Evolutionary conservation across 495 filamentous ascomycete genomes (phyloP).

Genomic region (Penicillium paxilli): DNA sequence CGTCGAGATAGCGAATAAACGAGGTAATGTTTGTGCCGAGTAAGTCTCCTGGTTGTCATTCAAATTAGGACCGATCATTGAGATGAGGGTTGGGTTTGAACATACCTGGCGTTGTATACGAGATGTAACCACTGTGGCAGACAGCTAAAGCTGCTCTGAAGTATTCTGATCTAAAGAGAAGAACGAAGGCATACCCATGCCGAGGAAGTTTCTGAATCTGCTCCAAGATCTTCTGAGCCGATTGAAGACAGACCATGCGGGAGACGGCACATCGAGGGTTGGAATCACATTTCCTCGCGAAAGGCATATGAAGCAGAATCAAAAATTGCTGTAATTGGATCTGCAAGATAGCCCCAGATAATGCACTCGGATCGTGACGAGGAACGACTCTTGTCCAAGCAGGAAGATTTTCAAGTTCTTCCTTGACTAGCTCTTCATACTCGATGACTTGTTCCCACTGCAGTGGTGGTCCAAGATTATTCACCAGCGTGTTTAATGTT

Average conservation of each 20-base stretch:
- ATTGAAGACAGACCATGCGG: slow-evolving; percentile 25
- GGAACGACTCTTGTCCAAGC: slow-evolving; percentile 7
- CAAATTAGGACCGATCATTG: background rate
- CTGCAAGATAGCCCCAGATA: slow-evolving; percentile 18
- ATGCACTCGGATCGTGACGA: background rate
- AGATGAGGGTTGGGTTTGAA: background rate
- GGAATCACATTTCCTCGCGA: slow-evolving; percentile 17
- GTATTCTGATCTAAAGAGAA: slow-evolving; percentile 15
- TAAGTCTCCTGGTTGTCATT: background rate
- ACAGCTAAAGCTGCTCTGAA: slow-evolving; percentile 22
- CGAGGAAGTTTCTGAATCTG: slow-evolving; percentile 13
- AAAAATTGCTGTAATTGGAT: slow-evolving; percentile 31
- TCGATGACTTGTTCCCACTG: slow-evolving; percentile 24
- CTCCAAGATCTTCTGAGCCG: slow-evolving; percentile 17
- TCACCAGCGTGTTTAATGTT: slow-evolving; percentile 28
- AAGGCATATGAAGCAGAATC: slow-evolving; percentile 30
- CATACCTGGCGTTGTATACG: slow-evolving; percentile 11
- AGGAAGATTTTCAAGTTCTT: slow-evolving; percentile 24
- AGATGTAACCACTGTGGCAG: slow-evolving; percentile 19
- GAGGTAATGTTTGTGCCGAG: slow-evolving; percentile 9
- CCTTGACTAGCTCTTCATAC: slow-evolving; percentile 26
- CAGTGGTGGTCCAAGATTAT: slow-evolving; percentile 22
- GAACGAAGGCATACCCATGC: background rate
- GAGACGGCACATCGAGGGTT: slow-evolving; percentile 20
- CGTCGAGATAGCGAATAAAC: slow-evolving; percentile 23